Percentiles rank a stretch among this genome's conserved stretches.
Evolutionary conservation across 2,329 filamentous ascomycete species (phyloP).

Genomic region (Meredithiella fracta): DNA sequence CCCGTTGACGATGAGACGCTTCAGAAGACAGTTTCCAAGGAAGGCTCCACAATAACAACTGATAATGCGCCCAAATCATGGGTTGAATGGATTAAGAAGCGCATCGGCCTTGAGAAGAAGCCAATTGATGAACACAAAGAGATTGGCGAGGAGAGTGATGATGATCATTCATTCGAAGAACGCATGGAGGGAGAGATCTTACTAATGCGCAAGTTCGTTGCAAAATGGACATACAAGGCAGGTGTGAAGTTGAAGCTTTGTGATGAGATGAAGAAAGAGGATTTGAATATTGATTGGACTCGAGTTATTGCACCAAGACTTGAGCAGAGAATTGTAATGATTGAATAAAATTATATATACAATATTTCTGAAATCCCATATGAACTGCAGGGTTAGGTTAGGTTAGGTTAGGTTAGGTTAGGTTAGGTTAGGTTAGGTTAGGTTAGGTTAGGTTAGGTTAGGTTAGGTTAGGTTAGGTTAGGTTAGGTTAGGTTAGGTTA

Average conservation of each 20-base stretch:
- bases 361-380: no score
- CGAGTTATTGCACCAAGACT: slow-evolving; percentile 60
- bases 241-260: slow-evolving; percentile 39
- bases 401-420: no score
- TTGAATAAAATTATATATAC: no score
- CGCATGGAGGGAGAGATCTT: slow-evolving; percentile 39
- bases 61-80: slow-evolving; percentile 3
- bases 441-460: no score
- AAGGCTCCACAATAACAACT: slow-evolving; percentile 14
- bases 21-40: slow-evolving; percentile 10
- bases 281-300: slow-evolving; percentile 57
- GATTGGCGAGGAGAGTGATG: slow-evolving; percentile 20
- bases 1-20: slow-evolving; percentile 15
- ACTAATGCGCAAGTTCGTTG: slow-evolving; percentile 51
- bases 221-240: slow-evolving; percentile 56
- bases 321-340: slow-evolving; percentile 55
- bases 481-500: no score
- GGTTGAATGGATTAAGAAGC: slow-evolving; percentile 11
- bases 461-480: no score
- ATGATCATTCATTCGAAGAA: slow-evolving; percentile 17
- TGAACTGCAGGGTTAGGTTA: no score
- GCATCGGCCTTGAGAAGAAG: slow-evolving; percentile 3
- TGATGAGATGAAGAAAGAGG: slow-evolving; percentile 40
- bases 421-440: no score
- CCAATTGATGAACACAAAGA: slow-evolving; percentile 14